Base-by-base conservation (phyloP, 78 protist genomes). In the Andalucia godoyi region DNA sequence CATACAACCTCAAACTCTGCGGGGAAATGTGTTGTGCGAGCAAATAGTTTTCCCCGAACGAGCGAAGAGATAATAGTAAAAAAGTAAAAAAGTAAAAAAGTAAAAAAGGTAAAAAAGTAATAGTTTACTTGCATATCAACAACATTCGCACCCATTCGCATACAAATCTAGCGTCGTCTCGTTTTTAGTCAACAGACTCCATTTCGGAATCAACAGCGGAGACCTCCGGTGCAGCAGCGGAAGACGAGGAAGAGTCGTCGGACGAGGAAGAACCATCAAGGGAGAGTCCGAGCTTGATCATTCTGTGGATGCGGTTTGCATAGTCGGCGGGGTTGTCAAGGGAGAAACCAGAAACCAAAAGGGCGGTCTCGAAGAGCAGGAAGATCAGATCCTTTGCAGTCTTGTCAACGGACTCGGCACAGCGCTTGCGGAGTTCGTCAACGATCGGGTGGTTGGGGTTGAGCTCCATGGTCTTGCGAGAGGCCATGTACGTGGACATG, bases 271-370 rank as follows among this genome's bases (percentile, higher is more conserved):
- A 64, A 12, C 39, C 75, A 37, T 82, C 88, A 50, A 84, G 53
- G 60, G 43, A 32, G 54, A 91, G 89, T 53, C 97, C 95, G 25
- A 95, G 79, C 85, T 88, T 81, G 83, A 97, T 87, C 92, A 97
- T 93, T 55, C 95, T 72, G 80, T 93, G 92, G 80, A 97, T 94
- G 76, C 99, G 94, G 38, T 59, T 37, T 21, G 95, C 84, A 64
- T 86, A 94, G 32, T 46, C 36, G 37, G 87, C 37, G 55, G 99
- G 94, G 74, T 95, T 97, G 15, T 94, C 97, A 34, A 97, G 84
- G 46, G 86, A 25, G 91, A 94, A 97, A 70, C 99, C 99, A 38
- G 99, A 94, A 37, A 91, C 73, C 53, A 97, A 70, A 57, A 97
- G 79, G 38, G 98, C 60, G 17, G 99, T 92, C 66, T 97, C 98